These are phyloP conservation scores for Penicillium cataractarum DNA, from an alignment of 495 filamentous ascomycete genomes.

Conservation along the genomic window DNA sequence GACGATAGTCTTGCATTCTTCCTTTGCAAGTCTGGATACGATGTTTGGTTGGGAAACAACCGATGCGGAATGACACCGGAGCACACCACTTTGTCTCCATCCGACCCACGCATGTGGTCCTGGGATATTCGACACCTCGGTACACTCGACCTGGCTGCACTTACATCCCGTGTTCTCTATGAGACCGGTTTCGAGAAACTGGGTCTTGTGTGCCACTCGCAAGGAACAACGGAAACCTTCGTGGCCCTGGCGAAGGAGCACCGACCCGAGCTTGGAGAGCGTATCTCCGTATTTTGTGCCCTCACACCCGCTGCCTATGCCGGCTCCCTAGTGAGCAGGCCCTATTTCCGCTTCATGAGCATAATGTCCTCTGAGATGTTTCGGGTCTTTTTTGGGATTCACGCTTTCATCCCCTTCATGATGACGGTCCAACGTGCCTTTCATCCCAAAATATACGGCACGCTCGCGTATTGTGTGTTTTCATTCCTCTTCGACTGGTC, in stretches of 20 bases:
- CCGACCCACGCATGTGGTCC: conserved; percentile 92
- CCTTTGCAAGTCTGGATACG: conserved; percentile 90
- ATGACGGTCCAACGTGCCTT: conserved; percentile 75
- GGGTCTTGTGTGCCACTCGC: conserved; percentile 84
- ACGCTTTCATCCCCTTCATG: conserved; percentile 96
- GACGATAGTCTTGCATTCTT: conserved; percentile 90
- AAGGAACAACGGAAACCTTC: conserved; percentile 90
- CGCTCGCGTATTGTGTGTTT: conserved; percentile 87
- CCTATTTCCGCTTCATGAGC: conserved; percentile 93
- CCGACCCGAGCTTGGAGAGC: conserved; percentile 81
- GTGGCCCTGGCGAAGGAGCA: conserved; percentile 92
- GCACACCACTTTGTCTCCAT: conserved; percentile 69
- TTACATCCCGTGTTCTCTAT: conserved; percentile 79
- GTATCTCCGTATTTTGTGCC: conserved; percentile 89
- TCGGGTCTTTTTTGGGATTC: conserved; percentile 84
- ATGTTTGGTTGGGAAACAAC: conserved; percentile 97
- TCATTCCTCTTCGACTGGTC: conserved; percentile 90
- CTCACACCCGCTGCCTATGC: conserved; percentile 92
- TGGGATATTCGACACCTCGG: conserved; percentile 98
- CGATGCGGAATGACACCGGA: conserved; percentile 82
- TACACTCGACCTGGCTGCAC: conserved; percentile 83
- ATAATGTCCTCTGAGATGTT: conserved; percentile 76
- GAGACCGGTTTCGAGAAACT: conserved; percentile 85
- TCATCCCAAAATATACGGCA: conserved; percentile 72
- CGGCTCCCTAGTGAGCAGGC: conserved; percentile 80